Conservation (phyloP, 345 rosid genomes). For the Brassica incana region DNA sequence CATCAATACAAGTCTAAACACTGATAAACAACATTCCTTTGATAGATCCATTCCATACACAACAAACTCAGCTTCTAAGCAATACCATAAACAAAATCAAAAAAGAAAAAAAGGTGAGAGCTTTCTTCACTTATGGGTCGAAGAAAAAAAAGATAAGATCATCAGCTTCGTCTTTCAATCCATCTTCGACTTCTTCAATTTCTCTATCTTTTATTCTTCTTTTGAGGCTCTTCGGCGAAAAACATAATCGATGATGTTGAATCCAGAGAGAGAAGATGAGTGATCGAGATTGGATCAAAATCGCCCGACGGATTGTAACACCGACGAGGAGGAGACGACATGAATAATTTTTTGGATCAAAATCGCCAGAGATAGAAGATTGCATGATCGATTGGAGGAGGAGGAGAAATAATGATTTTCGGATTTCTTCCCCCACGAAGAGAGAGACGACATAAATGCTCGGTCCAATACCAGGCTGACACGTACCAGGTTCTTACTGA, state of each 20-base stretch:
- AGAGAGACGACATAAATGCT: too few relatives aligned
- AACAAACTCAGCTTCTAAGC: slow-evolving; percentile 14
- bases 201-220: background rate
- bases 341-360: too few relatives aligned
- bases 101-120: background rate
- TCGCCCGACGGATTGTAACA: too few relatives aligned
- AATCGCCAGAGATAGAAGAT: too few relatives aligned
- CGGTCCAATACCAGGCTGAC: too few relatives aligned
- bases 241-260: background rate
- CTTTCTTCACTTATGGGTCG: slow-evolving; percentile 47
- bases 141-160: slow-evolving; percentile 50
- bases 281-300: background rate
- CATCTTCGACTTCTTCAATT: slow-evolving; percentile 19
- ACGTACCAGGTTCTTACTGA: too few relatives aligned
- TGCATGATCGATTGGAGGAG: too few relatives aligned
- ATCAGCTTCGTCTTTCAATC: slow-evolving; percentile 44
- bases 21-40: background rate
- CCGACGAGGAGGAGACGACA: too few relatives aligned
- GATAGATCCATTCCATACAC: background rate
- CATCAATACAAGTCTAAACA: slow-evolving; percentile 14
- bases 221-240: slow-evolving; percentile 9
- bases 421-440: too few relatives aligned
- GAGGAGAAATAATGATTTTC: too few relatives aligned
- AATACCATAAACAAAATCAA: background rate
- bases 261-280: background rate